phyloP scores from a whole-genome alignment of 1,284 basidiomycete genomes.

The Trichosporon ovoides region DNA sequence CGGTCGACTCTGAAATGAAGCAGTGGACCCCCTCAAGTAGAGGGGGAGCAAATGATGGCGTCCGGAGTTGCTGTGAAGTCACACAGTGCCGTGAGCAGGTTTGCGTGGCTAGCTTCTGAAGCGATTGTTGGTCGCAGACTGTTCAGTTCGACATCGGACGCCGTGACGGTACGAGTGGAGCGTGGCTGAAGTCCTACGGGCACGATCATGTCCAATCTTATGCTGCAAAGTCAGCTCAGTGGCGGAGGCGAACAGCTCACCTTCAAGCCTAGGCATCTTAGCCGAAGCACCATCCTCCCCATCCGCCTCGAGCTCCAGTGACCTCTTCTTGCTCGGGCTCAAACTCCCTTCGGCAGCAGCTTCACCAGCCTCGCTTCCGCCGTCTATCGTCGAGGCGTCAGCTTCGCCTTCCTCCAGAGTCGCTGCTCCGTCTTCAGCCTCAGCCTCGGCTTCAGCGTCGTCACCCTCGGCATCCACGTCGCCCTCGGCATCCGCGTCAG shows the following conservation, averaged over 20 bases:
- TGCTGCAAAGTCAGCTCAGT: not conserved
- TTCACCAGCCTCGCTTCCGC: not conserved
- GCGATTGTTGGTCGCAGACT: too few species aligned
- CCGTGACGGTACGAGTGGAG: too few species aligned
- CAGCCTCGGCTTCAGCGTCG: not conserved
- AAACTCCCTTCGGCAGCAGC: not conserved
- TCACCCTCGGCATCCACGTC: not conserved
- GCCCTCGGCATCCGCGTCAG: not conserved
- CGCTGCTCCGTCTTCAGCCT: not conserved
- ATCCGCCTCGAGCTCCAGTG: not conserved
- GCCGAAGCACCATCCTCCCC: not conserved
- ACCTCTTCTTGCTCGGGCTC: constrained; percentile 1
- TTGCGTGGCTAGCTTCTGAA: too few species aligned
- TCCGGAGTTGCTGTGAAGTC: too few species aligned
- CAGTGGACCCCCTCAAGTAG: too few species aligned
- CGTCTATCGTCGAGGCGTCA: not conserved
- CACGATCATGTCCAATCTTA: not conserved
- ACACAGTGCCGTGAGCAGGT: too few species aligned
- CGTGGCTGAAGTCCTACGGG: too few species aligned
- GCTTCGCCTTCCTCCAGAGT: not conserved
- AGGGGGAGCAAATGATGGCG: too few species aligned
- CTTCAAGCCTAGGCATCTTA: not conserved
- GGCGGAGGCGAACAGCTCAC: not conserved
- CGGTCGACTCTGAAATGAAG: too few species aligned
- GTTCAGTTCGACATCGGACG: too few species aligned